Percentiles rank a stretch among this genome's conserved stretches.
phyloP scores from a whole-genome alignment of 2,329 filamentous ascomycete species.

The Penicillium sp. region DNA sequence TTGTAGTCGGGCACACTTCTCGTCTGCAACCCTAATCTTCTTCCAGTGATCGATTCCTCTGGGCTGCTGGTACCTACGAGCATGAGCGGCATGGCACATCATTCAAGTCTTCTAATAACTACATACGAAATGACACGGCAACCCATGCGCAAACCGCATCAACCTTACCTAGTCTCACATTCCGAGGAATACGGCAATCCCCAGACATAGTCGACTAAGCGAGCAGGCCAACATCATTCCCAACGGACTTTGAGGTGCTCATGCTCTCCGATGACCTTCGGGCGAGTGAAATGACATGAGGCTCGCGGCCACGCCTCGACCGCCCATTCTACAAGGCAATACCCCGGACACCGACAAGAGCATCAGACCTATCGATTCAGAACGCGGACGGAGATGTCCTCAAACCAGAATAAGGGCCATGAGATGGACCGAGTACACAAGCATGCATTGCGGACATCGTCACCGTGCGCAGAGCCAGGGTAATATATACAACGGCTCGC shows the following conservation, averaged over 20 bases:
- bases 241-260: slow-evolving; percentile 94
- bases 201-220: slow-evolving; percentile 70
- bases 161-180: slow-evolving; percentile 11
- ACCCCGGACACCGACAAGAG: slow-evolving; percentile 80
- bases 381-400: slow-evolving; percentile 78
- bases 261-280: slow-evolving; percentile 78
- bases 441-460: slow-evolving; percentile 17
- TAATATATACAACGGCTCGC: slow-evolving; percentile 31
- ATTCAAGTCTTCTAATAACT: no score
- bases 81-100: no score
- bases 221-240: slow-evolving; percentile 76
- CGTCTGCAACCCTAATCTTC: no score
- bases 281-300: slow-evolving; percentile 75
- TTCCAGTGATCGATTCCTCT: no score
- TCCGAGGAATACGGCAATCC: slow-evolving; percentile 63
- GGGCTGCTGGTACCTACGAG: no score
- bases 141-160: no score
- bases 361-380: slow-evolving; percentile 80
- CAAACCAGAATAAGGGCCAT: slow-evolving; percentile 75
- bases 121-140: no score
- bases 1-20: no score
- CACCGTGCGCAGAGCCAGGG: slow-evolving; percentile 10
- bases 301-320: slow-evolving; percentile 73
- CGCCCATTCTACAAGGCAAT: slow-evolving; percentile 67
- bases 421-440: slow-evolving; percentile 22